A percentile compares a stretch with the other conserved stretches of the same genome.
Conservation (phyloP, 2,329 filamentous ascomycete species). For the Claviceps arundinis region DNA sequence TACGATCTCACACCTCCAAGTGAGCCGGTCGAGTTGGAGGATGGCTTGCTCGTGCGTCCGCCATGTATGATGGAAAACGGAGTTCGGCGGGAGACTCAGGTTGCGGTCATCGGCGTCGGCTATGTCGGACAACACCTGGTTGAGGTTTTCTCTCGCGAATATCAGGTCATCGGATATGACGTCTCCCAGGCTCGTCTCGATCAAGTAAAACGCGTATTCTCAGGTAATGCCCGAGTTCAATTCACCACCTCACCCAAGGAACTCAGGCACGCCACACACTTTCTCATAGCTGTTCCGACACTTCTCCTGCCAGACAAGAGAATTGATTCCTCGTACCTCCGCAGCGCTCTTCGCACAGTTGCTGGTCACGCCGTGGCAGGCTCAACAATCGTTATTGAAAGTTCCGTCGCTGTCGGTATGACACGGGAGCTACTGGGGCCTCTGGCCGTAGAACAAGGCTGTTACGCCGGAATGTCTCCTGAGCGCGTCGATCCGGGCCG, state of each 20-base stretch:
- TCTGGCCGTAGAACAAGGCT: conserved; percentile 26
- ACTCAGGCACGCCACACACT: conserved; percentile 32
- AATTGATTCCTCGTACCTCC: conserved; percentile 33
- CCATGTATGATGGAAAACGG: conserved; percentile 4
- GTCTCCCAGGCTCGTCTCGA: conserved; percentile 27
- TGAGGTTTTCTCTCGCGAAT: conserved; percentile 26
- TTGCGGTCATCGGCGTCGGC: conserved; percentile 38
- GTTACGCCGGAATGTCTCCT: conserved; percentile 37
- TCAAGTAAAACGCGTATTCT: conserved; percentile 18
- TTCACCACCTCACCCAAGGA: conserved; percentile 26
- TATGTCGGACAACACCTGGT: conserved; percentile 39
- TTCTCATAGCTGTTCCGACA: conserved; percentile 41
- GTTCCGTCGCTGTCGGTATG: conserved; percentile 41
- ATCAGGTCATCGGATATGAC: conserved; percentile 34
- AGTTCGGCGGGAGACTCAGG: conserved; percentile 16
- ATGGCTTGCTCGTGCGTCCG: conserved; percentile 7
- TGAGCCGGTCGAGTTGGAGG: conserved; percentile 15
- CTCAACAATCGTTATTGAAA: conserved; percentile 37
- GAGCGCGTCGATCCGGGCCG: conserved; percentile 41
- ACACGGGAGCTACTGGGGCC: conserved; percentile 35
- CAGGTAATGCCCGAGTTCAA: conserved; percentile 14
- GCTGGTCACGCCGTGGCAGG: conserved; percentile 27
- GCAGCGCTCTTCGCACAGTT: conserved; percentile 29
- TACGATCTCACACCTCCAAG: conserved; percentile 23
- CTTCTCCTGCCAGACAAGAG: conserved; percentile 31